Conservation (phyloP, 192 early-diverging fungal species). For the Coemansia sp. region DNA sequence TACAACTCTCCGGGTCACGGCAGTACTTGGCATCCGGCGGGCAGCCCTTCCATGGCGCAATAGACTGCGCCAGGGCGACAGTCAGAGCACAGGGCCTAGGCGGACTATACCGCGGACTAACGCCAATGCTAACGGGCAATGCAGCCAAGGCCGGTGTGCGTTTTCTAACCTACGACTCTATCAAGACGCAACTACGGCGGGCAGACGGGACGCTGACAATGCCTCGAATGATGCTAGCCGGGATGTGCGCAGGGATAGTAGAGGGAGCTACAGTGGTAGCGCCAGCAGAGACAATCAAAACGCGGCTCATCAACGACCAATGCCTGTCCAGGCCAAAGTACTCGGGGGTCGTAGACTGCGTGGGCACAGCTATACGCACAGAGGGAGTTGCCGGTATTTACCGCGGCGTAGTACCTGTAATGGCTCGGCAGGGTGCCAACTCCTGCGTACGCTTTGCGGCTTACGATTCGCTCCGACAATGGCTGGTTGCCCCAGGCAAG, state of each 20-base stretch:
- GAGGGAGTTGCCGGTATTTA: slow-evolving; percentile 87
- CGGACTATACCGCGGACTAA: slow-evolving; percentile 86
- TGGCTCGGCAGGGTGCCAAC: slow-evolving; percentile 96
- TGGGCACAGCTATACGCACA: slow-evolving; percentile 63
- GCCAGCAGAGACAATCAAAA: slow-evolving; percentile 95
- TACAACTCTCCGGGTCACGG: slow-evolving; percentile 80
- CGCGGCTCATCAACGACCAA: slow-evolving; percentile 93
- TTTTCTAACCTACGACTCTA: slow-evolving; percentile 90
- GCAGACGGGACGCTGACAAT: slow-evolving; percentile 73
- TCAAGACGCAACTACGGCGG: slow-evolving; percentile 74
- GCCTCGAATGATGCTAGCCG: slow-evolving; percentile 72
- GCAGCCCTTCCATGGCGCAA: slow-evolving; percentile 73
- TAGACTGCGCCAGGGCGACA: slow-evolving; percentile 78
- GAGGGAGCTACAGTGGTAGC: slow-evolving; percentile 92
- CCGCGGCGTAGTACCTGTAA: slow-evolving; percentile 87
- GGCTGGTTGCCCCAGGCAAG: slow-evolving; percentile 13
- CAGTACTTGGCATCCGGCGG: slow-evolving; percentile 39
- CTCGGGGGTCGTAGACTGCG: slow-evolving; percentile 80
- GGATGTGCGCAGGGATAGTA: slow-evolving; percentile 84
- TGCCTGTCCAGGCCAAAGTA: slow-evolving; percentile 75
- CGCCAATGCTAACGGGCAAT: slow-evolving; percentile 91
- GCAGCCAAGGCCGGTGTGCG: slow-evolving; percentile 92
- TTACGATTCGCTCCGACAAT: slow-evolving; percentile 80
- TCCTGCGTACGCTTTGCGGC: slow-evolving; percentile 89
- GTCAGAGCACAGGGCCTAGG: slow-evolving; percentile 71